Percentiles rank a stretch among this genome's conserved stretches.
These are phyloP conservation scores for Cyberlindnera petersonii DNA, from an alignment of 805 yeast genomes.

Conservation along the genomic window DNA sequence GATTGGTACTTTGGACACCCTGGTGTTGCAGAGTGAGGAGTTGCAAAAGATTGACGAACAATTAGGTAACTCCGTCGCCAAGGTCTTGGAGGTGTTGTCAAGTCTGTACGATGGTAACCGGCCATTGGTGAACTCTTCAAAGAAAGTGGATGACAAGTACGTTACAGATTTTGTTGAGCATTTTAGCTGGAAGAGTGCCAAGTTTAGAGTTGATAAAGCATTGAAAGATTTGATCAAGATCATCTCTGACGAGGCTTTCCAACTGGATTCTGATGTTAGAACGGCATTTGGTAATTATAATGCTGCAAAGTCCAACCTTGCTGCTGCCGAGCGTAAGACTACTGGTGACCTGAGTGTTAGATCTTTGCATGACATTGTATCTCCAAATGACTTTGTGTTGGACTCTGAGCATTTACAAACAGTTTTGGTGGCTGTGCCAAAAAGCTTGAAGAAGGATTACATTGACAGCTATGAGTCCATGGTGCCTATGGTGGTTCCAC, in stretches of 20 bases:
- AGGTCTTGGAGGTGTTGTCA: conserved; percentile 70
- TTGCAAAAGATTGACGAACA: conserved; percentile 78
- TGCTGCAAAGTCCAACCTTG: conserved; percentile 75
- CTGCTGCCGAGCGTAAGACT: conserved; percentile 88
- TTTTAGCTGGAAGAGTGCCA: conserved; percentile 85
- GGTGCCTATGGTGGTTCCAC: conserved; percentile 82
- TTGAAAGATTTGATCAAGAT: conserved; percentile 68
- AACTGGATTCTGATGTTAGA: conserved; percentile 82
- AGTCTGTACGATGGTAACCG: conserved; percentile 42
- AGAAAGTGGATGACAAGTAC: conserved; percentile 47
- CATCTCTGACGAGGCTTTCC: conserved; percentile 72
- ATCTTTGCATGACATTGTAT: conserved; percentile 85
- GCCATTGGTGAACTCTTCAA: conserved; percentile 43
- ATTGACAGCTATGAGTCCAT: conserved; percentile 70
- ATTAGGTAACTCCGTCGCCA: conserved; percentile 61
- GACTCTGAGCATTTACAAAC: conserved; percentile 85
- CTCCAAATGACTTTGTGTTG: conserved; percentile 76
- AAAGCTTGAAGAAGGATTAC: conserved; percentile 55
- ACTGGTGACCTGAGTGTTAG: conserved; percentile 91
- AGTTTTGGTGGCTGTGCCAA: conserved; percentile 85
- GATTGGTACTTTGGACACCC: conserved; percentile 89
- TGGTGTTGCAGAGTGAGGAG: conserved; percentile 89
- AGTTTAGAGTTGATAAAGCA: conserved; percentile 81
- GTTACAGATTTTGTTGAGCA: conserved; percentile 65
- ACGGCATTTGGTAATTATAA: conserved; percentile 70